Evolutionary conservation across 371 early-diverging fungal species (phyloP).

Genomic region (Chytridium lagenaria): DNA sequence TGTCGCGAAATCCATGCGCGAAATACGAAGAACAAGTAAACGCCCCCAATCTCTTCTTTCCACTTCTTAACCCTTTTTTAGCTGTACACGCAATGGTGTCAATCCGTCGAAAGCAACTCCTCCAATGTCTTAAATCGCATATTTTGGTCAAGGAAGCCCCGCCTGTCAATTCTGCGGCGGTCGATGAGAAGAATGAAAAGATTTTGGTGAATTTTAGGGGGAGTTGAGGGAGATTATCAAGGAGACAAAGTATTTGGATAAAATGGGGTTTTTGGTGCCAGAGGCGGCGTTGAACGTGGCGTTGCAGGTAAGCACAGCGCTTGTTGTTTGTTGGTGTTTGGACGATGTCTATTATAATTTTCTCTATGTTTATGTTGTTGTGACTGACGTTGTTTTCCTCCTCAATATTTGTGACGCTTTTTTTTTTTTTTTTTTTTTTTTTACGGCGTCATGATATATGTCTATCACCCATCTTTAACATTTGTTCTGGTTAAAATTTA

Average conservation of each 20-base stretch:
- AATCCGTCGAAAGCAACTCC: slow-evolving; percentile 59
- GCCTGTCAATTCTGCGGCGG: background rate
- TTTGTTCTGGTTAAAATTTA: too few species aligned
- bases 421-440: background rate
- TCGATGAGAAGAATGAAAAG: slow-evolving; percentile 30
- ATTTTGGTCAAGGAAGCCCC: slow-evolving; percentile 48
- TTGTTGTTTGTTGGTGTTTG: too few species aligned
- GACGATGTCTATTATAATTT: too few species aligned
- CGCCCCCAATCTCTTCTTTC: too few species aligned
- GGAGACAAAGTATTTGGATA: slow-evolving; percentile 67
- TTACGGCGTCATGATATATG: too few species aligned
- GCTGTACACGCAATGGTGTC: slow-evolving; percentile 62
- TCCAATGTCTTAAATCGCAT: slow-evolving; percentile 59
- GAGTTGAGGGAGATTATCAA: slow-evolving; percentile 64
- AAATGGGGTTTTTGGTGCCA: slow-evolving; percentile 59
- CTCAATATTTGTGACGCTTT: background rate
- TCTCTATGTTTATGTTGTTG: too few species aligned
- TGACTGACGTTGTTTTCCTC: too few species aligned
- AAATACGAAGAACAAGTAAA: slow-evolving; percentile 61
- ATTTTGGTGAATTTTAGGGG: slow-evolving; percentile 58
- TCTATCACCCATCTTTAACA: too few species aligned
- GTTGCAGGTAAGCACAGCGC: slow-evolving; percentile 52
- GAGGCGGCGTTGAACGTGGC: slow-evolving; percentile 66
- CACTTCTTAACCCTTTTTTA: too few species aligned
- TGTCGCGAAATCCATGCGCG: slow-evolving; percentile 63